Evolutionary conservation across 495 filamentous ascomycete genomes (phyloP), one percentile per base, ranked within the genome.

Genomic region (Tuber indicum): DNA sequence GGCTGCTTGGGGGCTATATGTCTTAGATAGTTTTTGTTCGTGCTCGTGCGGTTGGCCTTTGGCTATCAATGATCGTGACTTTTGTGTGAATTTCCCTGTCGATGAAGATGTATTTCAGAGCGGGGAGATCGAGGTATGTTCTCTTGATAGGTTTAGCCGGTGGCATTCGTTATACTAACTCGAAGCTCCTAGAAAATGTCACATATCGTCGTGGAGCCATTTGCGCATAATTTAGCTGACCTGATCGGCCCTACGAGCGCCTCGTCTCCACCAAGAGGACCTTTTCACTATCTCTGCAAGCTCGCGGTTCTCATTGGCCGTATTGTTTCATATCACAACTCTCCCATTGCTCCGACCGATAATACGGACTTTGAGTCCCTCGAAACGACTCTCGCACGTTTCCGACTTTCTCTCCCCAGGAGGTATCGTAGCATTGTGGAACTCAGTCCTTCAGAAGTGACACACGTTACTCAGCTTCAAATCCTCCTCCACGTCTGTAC

Each of bases 71-170:
- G 81, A 83, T 45, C 73, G 75, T 23, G 81, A 78, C 42, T 83
- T 82, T 73, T 80, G 78, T 58, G 81, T 83, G n/a, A 83, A 83
- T 74, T 83, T 83, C 47, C 81, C 81, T 1, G 81, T 82, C 16
- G 81, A 82, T 26, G 81, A 83, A 46, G 81, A 78, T 12, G 81
- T 80, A 10, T 83, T 83, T 46, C 81, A 83, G 74, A 82, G 75
- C 52, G 81, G 81, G 23, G 78, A 79, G 58, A 82, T 82, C 36
- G 81, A 80, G 77, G 81, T 82, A 73, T 74, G 72, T 71, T 41
- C 10, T 71, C 69, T 44, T 62, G 17, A 3, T 19, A 16, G 14
- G 62, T 1, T 36, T 23, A 39, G 16, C 17, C 45, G 21, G 41
- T n/a, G 17, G 43, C 32, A 36, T 42, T 2, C 14, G 26, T 23